A percentile compares a stretch with the other conserved stretches of the same genome.
Conservation (phyloP, 768 basidiomycete species). For the Sistotremastrum niveocremeum region DNA sequence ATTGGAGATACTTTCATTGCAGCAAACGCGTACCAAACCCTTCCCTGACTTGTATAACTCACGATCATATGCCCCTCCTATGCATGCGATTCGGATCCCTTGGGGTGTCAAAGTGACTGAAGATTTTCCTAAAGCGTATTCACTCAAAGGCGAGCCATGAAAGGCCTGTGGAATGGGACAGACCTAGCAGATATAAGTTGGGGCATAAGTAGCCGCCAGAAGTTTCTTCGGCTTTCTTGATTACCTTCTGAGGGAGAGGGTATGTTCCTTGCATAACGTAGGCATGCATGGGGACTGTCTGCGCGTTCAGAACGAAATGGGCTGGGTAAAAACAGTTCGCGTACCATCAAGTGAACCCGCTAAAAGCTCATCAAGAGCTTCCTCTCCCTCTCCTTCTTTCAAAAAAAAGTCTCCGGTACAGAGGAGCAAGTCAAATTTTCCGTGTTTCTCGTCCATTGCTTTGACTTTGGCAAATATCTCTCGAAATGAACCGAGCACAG, state of each 20-base stretch:
- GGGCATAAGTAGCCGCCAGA: conserved; percentile 61
- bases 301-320: background rate
- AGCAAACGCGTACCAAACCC: conserved; percentile 13
- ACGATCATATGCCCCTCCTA: conserved; percentile 65
- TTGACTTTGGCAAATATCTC: conserved; percentile 73
- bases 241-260: conserved; percentile 57
- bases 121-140: conserved; percentile 50
- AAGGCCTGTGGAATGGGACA: conserved; percentile 17
- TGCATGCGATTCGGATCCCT: conserved; percentile 72
- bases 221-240: conserved; percentile 61
- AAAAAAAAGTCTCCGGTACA: conserved; percentile 84
- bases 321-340: conserved; percentile 6
- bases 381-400: conserved; percentile 18
- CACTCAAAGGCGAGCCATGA: background rate
- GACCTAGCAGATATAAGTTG: conserved; percentile 79
- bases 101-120: conserved; percentile 65
- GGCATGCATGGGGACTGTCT: conserved; percentile 70
- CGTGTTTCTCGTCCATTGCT: conserved; percentile 80
- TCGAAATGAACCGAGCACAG: conserved; percentile 59
- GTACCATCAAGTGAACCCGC: conserved; percentile 55
- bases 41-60: conserved; percentile 46
- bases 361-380: conserved; percentile 32
- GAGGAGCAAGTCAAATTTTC: conserved; percentile 77
- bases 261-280: conserved; percentile 86
- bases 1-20: background rate